Evolutionary conservation across 1,284 basidiomycete genomes (phyloP).

Genomic region (Schizophyllum commune): DNA sequence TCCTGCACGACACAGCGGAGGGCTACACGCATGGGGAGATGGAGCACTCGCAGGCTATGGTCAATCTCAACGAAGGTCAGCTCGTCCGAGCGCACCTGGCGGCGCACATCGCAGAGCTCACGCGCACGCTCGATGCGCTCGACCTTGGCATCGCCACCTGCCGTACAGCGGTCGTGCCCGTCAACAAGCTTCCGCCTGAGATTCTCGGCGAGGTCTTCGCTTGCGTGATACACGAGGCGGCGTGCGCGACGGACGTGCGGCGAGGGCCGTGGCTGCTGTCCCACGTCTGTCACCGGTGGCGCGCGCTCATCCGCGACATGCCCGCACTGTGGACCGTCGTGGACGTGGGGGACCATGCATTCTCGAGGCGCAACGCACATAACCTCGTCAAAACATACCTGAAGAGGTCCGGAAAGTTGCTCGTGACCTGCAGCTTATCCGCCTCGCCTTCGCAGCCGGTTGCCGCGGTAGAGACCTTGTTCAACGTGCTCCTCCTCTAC

Average conservation of each 20-base stretch:
- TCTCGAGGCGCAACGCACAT: neutral
- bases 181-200: neutral
- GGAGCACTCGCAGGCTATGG: neutral
- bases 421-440: neutral
- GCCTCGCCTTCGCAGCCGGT: neutral
- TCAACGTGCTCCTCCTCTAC: neutral
- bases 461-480: neutral
- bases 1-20: neutral
- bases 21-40: neutral
- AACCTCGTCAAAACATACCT: neutral
- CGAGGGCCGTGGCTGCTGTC: neutral
- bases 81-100: neutral
- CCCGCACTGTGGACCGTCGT: neutral
- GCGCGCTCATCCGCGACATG: neutral
- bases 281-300: neutral
- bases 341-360: neutral
- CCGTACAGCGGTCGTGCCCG: neutral
- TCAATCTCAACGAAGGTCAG: neutral
- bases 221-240: neutral
- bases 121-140: neutral
- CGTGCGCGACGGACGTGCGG: neutral
- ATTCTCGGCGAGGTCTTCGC: neutral
- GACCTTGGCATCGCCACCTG: neutral
- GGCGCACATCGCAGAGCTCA: neutral
- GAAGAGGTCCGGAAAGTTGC: neutral